These are phyloP conservation scores for Aspergillus haitiensis DNA, from an alignment of 495 filamentous ascomycete species.

Conservation along the genomic window DNA sequence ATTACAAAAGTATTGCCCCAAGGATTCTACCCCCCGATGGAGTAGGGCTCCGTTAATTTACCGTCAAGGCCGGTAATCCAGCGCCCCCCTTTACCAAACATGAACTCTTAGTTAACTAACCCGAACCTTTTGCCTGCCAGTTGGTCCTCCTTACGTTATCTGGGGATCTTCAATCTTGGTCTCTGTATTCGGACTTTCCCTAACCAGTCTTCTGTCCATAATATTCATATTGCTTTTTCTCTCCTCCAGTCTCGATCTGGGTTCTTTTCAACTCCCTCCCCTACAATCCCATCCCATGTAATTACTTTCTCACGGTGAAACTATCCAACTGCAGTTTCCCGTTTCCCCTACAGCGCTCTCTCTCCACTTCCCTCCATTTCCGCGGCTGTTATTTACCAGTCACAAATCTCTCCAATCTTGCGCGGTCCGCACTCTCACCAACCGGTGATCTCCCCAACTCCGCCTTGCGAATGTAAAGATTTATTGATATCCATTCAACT, in stretches of 20 bases:
- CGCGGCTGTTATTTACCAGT: slow-evolving; percentile 17
- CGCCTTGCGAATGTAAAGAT: slow-evolving; percentile 9
- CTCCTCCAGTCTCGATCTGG: slow-evolving; percentile 7
- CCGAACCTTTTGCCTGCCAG: neutral
- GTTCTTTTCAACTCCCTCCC: slow-evolving; percentile 4
- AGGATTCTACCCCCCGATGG: neutral
- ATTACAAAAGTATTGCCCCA: slow-evolving; percentile 7
- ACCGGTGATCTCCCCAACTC: neutral
- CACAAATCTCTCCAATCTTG: slow-evolving; percentile 1
- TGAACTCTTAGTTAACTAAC: neutral
- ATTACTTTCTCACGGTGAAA: slow-evolving; percentile 6
- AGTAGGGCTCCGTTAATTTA: slow-evolving; percentile 7
- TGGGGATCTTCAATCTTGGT: slow-evolving; percentile 23
- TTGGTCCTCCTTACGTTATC: slow-evolving; percentile 28
- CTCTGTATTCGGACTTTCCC: slow-evolving; percentile 25
- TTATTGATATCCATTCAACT: neutral
- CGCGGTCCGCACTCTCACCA: neutral
- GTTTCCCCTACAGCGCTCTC: slow-evolving; percentile 1
- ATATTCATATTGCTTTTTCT: slow-evolving; percentile 7
- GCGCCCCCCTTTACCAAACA: neutral
- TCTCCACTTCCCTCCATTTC: slow-evolving; percentile 12
- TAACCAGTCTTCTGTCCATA: slow-evolving; percentile 10
- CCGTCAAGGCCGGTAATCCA: slow-evolving; percentile 10
- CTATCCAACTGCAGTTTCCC: slow-evolving; percentile 18
- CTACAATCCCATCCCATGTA: slow-evolving; percentile 7